phyloP scores from a whole-genome alignment of 768 basidiomycete species.

The Naematelia aurantialba region DNA sequence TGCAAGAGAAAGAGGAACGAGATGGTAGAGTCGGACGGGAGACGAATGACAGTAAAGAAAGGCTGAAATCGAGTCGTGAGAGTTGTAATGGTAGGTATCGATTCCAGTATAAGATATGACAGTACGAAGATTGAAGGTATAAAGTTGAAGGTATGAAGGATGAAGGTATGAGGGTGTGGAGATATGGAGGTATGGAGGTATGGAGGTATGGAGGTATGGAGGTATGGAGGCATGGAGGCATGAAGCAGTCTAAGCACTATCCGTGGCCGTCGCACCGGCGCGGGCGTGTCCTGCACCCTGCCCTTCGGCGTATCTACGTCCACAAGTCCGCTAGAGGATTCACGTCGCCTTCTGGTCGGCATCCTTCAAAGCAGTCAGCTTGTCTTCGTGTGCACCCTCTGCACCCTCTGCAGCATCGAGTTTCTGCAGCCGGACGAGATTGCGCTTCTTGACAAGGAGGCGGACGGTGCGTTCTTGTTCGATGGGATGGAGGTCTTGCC shows the following conservation, averaged over 20 bases:
- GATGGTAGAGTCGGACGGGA: too few species aligned
- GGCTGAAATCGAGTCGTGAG: background rate
- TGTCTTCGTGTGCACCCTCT: conserved; percentile 7
- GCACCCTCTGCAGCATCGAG: conserved; percentile 27
- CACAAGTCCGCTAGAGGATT: background rate
- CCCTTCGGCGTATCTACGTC: too few species aligned
- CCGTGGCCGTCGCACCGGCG: too few species aligned
- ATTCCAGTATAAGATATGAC: too few species aligned
- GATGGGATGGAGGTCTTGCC: conserved; percentile 59
- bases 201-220: too few species aligned
- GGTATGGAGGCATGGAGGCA: too few species aligned
- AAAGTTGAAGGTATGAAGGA: too few species aligned
- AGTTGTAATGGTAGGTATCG: background rate
- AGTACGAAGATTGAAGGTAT: too few species aligned
- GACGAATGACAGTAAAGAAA: background rate
- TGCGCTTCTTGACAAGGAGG: conserved; percentile 54
- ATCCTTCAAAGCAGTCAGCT: conserved; percentile 15
- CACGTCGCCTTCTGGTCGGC: background rate
- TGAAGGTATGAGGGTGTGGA: too few species aligned
- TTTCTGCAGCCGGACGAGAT: conserved; percentile 43
- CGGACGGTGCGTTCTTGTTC: conserved; percentile 61
- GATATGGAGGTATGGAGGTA: too few species aligned
- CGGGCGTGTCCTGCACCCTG: too few species aligned
- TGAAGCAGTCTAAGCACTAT: background rate
- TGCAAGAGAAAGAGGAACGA: too few species aligned